These are phyloP conservation scores for Boletus subcaerulescens DNA, from an alignment of 768 basidiomycete genomes.

Conservation along the genomic window DNA sequence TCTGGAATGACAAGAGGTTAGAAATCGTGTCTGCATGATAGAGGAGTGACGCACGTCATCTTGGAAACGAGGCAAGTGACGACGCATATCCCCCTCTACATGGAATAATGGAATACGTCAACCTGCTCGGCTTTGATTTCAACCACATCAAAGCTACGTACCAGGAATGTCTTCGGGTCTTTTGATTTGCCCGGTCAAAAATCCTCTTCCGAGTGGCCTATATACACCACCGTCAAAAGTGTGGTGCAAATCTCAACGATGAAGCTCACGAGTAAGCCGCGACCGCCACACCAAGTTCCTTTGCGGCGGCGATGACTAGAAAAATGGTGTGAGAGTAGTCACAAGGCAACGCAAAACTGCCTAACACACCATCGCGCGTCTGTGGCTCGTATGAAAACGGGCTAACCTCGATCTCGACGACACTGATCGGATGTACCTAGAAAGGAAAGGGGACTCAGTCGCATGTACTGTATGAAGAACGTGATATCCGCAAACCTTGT, in stretches of 20 bases:
- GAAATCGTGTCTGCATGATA: not conserved
- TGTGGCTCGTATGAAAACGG: slow-evolving; percentile 55
- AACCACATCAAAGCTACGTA: not conserved
- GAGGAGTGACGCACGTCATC: slow-evolving; percentile 28
- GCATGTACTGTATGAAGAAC: not conserved
- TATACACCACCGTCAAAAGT: not conserved
- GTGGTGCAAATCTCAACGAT: slow-evolving; percentile 9
- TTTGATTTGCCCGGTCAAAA: slow-evolving; percentile 39
- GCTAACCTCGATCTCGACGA: slow-evolving; percentile 67
- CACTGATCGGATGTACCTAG: slow-evolving; percentile 52
- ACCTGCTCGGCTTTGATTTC: no score
- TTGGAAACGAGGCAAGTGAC: slow-evolving; percentile 41
- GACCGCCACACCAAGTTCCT: slow-evolving; percentile 52
- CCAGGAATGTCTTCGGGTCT: slow-evolving; percentile 33
- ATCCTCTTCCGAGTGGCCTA: slow-evolving; percentile 28
- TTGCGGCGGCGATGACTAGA: slow-evolving; percentile 48
- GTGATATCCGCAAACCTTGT: slow-evolving; percentile 9
- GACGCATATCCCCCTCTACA: slow-evolving; percentile 42
- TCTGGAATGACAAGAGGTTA: slow-evolving; percentile 20
- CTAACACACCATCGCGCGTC: slow-evolving; percentile 10
- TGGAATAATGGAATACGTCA: not conserved
- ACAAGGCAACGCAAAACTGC: not conserved
- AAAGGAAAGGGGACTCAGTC: no score
- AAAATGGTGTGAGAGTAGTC: not conserved
- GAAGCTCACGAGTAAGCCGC: slow-evolving; percentile 52